Base-by-base conservation (phyloP, 768 basidiomycete genomes). In the Russula earlei region DNA sequence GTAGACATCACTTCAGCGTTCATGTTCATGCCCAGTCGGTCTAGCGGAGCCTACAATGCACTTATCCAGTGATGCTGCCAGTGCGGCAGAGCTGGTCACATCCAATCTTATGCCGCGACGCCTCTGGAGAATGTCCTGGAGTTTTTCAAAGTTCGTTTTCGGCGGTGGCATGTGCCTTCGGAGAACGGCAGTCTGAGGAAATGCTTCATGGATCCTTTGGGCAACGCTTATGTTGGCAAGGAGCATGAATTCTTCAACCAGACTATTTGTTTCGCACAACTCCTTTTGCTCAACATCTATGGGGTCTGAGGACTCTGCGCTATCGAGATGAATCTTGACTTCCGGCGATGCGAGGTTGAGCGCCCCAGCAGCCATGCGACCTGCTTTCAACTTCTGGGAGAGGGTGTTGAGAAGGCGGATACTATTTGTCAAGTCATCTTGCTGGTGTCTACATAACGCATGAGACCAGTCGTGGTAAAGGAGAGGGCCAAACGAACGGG, bases 191-290 rank as follows among this genome's bases (percentile, higher is more conserved):
- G 95, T 98, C 67, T 91, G 88, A 1, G 96, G 95, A 75, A 94
- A 99, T 0, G 86, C 84, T 64, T 95, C 90, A 65, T 95, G 87
- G 15, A 96, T 97, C 70, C 87, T 89, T 62, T 74, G 71, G 6
- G 96, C 95, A 1, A 97, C 96, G 61, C 86, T 90, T 63, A 95
- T 87, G 64, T 98, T 99, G 6, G 96, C 95, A 56, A 99, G 82
- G 61, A 99, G 74, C 96, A 99, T 99, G 71, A 99, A 97, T 69
- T 98, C 96, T 69, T 99, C 96, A 2, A 98, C 96, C 7, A 98
- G 73, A 60, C 89, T 92, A 67, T 98, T 98, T 9, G 96, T 99
- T 71, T 98, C 94, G 27, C 80, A 74, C 66, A 88, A 67, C 64
- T 91, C 86, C 68, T 98, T 98, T 68, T 94, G 92, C 71, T 97